A percentile compares a stretch with the other conserved stretches of the same genome.
phyloP scores from a whole-genome alignment of 805 yeast genomes.

The Cyberlindnera subsufficiens region DNA sequence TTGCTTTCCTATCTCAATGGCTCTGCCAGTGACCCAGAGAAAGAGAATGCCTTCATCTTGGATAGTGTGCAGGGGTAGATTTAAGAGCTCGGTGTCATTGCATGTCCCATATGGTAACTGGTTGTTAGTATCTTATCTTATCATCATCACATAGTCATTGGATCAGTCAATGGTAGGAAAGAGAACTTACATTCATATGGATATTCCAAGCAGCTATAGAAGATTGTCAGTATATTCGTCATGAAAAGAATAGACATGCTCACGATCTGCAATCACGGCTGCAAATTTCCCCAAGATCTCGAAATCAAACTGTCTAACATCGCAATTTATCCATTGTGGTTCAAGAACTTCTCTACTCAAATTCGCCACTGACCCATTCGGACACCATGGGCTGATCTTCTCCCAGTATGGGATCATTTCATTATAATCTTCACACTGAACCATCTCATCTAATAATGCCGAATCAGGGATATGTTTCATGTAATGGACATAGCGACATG shows the following conservation, averaged over 20 bases:
- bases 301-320: conserved; percentile 70
- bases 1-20: conserved; percentile 80
- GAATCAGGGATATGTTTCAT: conserved; percentile 34
- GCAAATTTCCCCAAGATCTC: conserved; percentile 71
- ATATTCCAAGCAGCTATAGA: conserved; percentile 79
- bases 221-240: too few relatives aligned
- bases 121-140: too few relatives aligned
- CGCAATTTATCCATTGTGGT: conserved; percentile 86
- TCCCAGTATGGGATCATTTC: conserved; percentile 16
- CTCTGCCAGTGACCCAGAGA: conserved; percentile 94
- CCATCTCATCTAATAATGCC: conserved; percentile 18
- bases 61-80: conserved; percentile 57
- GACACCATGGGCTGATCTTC: conserved; percentile 26
- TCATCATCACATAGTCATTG: too few relatives aligned
- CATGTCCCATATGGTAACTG: conserved; percentile 64
- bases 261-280: conserved; percentile 69
- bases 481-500: conserved; percentile 82
- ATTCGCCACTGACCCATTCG: conserved; percentile 29
- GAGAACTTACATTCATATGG: conserved; percentile 55
- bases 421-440: conserved; percentile 20
- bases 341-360: conserved; percentile 35
- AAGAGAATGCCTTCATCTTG: conserved; percentile 82
- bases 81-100: conserved; percentile 67
- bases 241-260: conserved; percentile 24
- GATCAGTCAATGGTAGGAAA: too few relatives aligned